Base-by-base conservation (phyloP, 345 rosid species). In the Lumnitzera racemosa region DNA sequence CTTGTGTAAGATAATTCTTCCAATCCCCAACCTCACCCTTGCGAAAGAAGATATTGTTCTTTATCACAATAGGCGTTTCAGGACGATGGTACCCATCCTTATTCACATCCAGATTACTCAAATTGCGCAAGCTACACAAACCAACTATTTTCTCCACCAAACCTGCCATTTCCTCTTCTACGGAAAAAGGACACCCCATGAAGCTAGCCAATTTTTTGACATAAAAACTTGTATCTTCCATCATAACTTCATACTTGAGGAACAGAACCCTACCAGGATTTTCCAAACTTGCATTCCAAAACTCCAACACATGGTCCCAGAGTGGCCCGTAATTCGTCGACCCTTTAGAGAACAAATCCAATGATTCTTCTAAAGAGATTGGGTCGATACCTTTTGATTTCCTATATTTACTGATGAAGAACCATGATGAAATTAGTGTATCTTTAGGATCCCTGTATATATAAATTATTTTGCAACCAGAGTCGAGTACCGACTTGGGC, bases 61-160 rank as follows among this genome's bases (percentile, higher is more conserved):
- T n/a, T 36, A 17, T 47, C 51, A 36, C 52, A 4, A 14, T 46
- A 23, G 27, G 54, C 50, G 36, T 20, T 29, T 46, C 9, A 46
- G 17, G 14, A 29, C 24, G 61, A 24, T 58, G 49, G 16, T 24
- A 29, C 46, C 63, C 63, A 5, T 24, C 25, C 54, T 27, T 49
- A 53, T 60, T 60, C 55, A 49, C 63, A 10, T 60, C 63, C 63
- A 60, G 29, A 15, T 51, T 49, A 12, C 63, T 60, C 46, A 60
- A 11, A 25, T 49, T 60, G 46, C 50, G 20, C 20, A 20, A 20
- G 20, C 20, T 20, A 20, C 20, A 20, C 20, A 20, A 20, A 20
- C 20, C 1, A 20, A 20, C 20, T 20, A 20, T 1, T 20, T 20
- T 20, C 20, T 20, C 20, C 20, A 20, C 20, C 20, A 24, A 13